phyloP scores from a whole-genome alignment of 192 early-diverging fungal genomes.

The Geranomyces variabilis region DNA sequence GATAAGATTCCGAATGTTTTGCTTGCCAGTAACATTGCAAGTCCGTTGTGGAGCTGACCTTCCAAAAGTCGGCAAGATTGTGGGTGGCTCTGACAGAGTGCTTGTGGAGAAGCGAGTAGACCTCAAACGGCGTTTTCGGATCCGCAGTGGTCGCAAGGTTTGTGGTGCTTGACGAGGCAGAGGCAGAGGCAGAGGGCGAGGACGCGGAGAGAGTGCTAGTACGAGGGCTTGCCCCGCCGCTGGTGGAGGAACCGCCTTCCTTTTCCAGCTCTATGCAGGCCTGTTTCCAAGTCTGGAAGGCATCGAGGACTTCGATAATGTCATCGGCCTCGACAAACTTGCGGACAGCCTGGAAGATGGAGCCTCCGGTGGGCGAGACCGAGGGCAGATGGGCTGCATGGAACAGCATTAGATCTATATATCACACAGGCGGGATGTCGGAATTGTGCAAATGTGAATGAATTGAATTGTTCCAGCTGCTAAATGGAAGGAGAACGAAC shows the following conservation, averaged over 20 bases:
- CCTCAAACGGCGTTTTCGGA: constrained; percentile 15
- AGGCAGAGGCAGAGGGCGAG: neutral
- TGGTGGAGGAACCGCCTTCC: neutral
- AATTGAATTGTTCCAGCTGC: too few species aligned
- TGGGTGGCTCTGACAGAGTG: constrained; percentile 19
- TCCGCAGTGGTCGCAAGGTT: neutral
- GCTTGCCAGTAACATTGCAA: too few species aligned
- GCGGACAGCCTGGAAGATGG: constrained; percentile 1
- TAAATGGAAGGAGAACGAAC: too few species aligned
- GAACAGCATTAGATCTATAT: too few species aligned
- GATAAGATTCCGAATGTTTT: neutral
- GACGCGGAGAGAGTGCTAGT: neutral
- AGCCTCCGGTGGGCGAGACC: constrained; percentile 8
- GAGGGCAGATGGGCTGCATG: constrained; percentile 10
- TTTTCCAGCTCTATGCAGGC: constrained; percentile 1
- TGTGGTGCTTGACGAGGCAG: neutral
- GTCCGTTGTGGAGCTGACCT: neutral
- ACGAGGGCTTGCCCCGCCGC: too few species aligned
- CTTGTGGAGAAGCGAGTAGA: constrained; percentile 21
- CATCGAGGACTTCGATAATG: constrained; percentile 21
- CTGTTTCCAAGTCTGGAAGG: constrained; percentile 10
- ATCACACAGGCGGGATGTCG: too few species aligned
- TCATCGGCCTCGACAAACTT: constrained; percentile 33
- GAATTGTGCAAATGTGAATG: too few species aligned
- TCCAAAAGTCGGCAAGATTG: constrained; percentile 27